A percentile compares a stretch with the other conserved stretches of the same genome.
These are phyloP conservation scores for Tremella fuciformis DNA, from an alignment of 768 basidiomycete genomes.

Conservation along the genomic window DNA sequence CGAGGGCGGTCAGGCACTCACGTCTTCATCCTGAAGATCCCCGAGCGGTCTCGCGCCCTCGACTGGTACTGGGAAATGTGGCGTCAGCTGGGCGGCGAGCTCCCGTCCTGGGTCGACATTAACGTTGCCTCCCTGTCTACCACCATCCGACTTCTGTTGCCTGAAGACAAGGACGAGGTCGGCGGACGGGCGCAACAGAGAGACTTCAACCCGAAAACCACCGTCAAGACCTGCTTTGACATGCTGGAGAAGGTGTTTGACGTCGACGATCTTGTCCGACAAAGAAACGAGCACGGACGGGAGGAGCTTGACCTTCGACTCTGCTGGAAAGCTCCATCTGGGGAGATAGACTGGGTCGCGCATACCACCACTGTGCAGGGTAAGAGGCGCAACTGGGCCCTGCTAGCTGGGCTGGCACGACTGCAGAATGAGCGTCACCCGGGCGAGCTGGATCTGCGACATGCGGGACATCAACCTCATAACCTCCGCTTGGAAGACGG, in stretches of 20 bases:
- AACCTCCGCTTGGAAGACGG: slow-evolving; percentile 55
- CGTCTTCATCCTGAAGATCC: slow-evolving; percentile 80
- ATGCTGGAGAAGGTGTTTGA: slow-evolving; percentile 61
- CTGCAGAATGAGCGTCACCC: slow-evolving; percentile 50
- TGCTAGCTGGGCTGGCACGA: slow-evolving; percentile 72
- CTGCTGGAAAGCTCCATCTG: slow-evolving; percentile 68
- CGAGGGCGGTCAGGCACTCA: slow-evolving; percentile 66
- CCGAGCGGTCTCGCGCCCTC: slow-evolving; percentile 69
- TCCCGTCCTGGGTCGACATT: slow-evolving; percentile 70
- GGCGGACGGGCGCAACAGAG: slow-evolving; percentile 54
- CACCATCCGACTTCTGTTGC: slow-evolving; percentile 68
- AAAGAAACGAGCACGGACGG: slow-evolving; percentile 55
- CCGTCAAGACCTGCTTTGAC: slow-evolving; percentile 64
- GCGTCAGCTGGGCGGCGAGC: slow-evolving; percentile 68
- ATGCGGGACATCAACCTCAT: slow-evolving; percentile 66
- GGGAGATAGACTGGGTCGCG: slow-evolving; percentile 83
- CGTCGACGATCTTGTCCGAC: slow-evolving; percentile 64
- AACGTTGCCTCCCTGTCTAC: slow-evolving; percentile 66
- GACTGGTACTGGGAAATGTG: slow-evolving; percentile 92
- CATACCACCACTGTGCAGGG: slow-evolving; percentile 61
- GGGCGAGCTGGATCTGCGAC: slow-evolving; percentile 65
- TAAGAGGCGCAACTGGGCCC: slow-evolving; percentile 64
- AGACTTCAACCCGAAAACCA: slow-evolving; percentile 62
- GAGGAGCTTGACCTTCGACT: slow-evolving; percentile 60
- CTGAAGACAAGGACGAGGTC: slow-evolving; percentile 55